Base-by-base conservation (phyloP, 495 filamentous ascomycete species). In the Letharia columbiana region DNA sequence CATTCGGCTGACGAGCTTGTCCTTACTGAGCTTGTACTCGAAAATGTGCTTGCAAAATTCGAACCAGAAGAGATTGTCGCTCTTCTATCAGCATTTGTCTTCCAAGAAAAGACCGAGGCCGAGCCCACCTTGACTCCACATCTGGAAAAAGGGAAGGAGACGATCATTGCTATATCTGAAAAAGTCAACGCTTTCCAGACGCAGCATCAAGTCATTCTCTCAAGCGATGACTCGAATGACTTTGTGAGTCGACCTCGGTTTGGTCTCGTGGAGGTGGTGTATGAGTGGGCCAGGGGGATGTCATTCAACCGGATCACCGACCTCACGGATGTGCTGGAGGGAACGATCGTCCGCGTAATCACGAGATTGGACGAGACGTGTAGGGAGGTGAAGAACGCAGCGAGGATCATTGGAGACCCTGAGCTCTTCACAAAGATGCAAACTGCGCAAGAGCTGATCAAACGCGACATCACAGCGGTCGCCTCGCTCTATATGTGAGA, bases 1-100 rank as follows among this genome's bases (percentile, higher is more conserved):
- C 95, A 98, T 78, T 96, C 93, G 6, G 91, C 93, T 23, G 94
- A 96, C 73, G 94, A 98, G 75, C 84, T 98, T n/a, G 92, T 98
- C 11, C 84, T 98, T 37, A 98, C 94, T 1, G 94, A 98, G 74
- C 83, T 98, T 6, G 87, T 98, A 59, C 86, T 98, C 20, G 95
- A 98, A 70, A 98, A 98, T 74, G 91, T 96, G 9, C 86, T 98
- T 5, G 91, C 92, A 28, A 89, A 96, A 67, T 98, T 91, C 75
- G 93, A 96, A 68, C 92, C 94, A 1, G 93, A 95, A 71, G 94
- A 98, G 73, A 97, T 98, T 64, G 94, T 95, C 4, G 93, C 94
- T 10, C 82, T 98, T 13, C 84, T 98, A 4, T 96, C 91, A 0
- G 87, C 90, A 4, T 98, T 98, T 73, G 95, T 98, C n/a, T 98